Base-by-base conservation (phyloP, 2,329 filamentous ascomycete genomes). In the Amauroascus niger region DNA sequence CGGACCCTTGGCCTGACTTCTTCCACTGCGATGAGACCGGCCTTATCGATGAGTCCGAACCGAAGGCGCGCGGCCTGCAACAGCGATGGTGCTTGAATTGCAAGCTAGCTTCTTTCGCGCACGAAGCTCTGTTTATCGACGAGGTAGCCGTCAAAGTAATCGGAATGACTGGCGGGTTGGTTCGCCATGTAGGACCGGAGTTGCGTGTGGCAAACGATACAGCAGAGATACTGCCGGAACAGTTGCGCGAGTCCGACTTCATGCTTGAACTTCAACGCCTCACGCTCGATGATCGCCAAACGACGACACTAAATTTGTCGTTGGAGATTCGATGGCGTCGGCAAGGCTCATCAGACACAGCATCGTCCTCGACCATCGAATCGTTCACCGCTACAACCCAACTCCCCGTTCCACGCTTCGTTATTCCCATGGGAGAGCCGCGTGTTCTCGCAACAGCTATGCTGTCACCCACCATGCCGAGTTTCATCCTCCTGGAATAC, bases 31-130 rank as follows among this genome's bases (percentile, higher is more conserved):
- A 63, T 18, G 59, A 61, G 28, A 52, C 59, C 18, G 55, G 22
- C 4, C 14, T 16, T 7, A 35, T 8, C 2, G 57, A 64, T n/a
- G 59, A 61, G 32, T 53, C 59, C 18, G 56, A 58, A 3, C 55
- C 64, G 24, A 64, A 69, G 26, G 71, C 76, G 0, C 71, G 74
- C 54, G 91, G 91, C 0, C 74, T 97, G 13, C 76, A 80, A 4
- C 91, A 97, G 64, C 81, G 79, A 62, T 97, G 91, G 88, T 82
- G 80, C 51, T 76, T 97, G 24, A 78, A 83, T 39, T 86, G 87
- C 22, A 78, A 77, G 46, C 64, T 84, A 50, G 84, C 82, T 14
- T 95, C 88, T 0, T 90, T 94, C 64, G 88, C 88, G 0, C 71
- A 79, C 1, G 85, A 83, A 49, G 67, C 73, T 6, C 66, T 86